These are phyloP conservation scores for Aegilops tauschii DNA, from an alignment of 176 grass and related monocot genomes.

Conservation along the genomic window DNA sequence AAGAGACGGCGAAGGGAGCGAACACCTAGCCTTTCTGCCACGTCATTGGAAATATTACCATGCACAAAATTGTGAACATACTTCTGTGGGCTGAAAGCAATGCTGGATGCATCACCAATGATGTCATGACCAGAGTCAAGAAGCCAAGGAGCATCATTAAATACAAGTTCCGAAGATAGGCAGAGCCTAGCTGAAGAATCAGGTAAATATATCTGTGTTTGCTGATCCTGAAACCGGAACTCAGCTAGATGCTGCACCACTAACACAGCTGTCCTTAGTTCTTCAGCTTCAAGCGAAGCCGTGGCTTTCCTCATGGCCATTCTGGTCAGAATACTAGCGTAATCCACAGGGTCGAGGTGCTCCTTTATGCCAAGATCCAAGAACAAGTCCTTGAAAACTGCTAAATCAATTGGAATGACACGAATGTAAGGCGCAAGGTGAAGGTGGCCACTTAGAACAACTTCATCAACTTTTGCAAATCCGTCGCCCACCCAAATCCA, in stretches of 20 bases:
- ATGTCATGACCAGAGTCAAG: slow-evolving; percentile 64
- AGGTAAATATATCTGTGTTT: slow-evolving; percentile 85
- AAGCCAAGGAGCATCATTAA: slow-evolving; percentile 97
- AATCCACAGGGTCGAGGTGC: slow-evolving; percentile 67
- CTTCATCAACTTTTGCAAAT: slow-evolving; percentile 87
- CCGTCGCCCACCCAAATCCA: slow-evolving; percentile 99
- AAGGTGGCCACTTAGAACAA: slow-evolving; percentile 91
- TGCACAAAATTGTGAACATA: slow-evolving; percentile 97
- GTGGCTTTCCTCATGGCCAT: slow-evolving; percentile 78
- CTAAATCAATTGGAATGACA: slow-evolving; percentile 94
- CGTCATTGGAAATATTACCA: slow-evolving; percentile 93
- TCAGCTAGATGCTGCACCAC: slow-evolving; percentile 89
- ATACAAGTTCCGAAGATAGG: slow-evolving; percentile 86
- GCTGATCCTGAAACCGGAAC: slow-evolving; percentile 75
- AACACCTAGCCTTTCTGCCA: slow-evolving; percentile 91
- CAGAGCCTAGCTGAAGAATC: slow-evolving; percentile 85
- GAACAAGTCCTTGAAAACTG: slow-evolving; percentile 91
- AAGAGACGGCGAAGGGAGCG: slow-evolving; percentile 89
- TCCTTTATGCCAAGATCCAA: slow-evolving; percentile 95
- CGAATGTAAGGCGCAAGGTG: slow-evolving; percentile 92
- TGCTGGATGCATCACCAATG: slow-evolving; percentile 45
- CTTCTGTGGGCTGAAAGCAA: slow-evolving; percentile 53
- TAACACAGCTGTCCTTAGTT: slow-evolving; percentile 76
- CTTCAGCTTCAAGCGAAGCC: slow-evolving; percentile 63
- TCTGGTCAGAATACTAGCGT: slow-evolving; percentile 81